Percentiles rank a stretch among this genome's conserved stretches.
Evolutionary conservation across 345 rosid species (phyloP).

Genomic region (Gynandropsis gynandra): DNA sequence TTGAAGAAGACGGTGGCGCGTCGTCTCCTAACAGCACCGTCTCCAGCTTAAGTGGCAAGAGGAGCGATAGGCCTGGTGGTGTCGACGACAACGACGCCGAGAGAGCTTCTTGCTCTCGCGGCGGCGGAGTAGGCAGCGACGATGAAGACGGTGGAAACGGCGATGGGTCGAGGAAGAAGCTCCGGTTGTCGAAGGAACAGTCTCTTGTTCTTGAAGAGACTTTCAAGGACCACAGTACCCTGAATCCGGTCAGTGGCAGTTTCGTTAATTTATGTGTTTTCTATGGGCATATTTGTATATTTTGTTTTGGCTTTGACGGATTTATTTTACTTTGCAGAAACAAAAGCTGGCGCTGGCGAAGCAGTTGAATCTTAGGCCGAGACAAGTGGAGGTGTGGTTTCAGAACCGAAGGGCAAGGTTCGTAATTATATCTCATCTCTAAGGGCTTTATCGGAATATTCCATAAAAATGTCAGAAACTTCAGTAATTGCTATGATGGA

Average conservation of each 20-base stretch:
- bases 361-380: constrained; percentile 68
- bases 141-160: constrained; percentile 77
- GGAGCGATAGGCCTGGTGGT: constrained; percentile 36
- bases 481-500: constrained; percentile 10
- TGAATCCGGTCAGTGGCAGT: constrained; percentile 77
- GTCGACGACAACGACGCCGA: constrained; percentile 55
- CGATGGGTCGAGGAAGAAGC: constrained; percentile 75
- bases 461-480: not conserved
- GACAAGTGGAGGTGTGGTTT: constrained; percentile 95
- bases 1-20: constrained; percentile 59
- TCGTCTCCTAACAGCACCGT: constrained; percentile 87
- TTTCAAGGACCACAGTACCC: constrained; percentile 84
- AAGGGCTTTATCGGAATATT: constrained; percentile 24
- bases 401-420: constrained; percentile 93
- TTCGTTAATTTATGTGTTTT: not conserved
- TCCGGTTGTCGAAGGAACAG: constrained; percentile 72
- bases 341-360: constrained; percentile 72
- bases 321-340: constrained; percentile 39
- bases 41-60: constrained; percentile 76
- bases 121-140: constrained; percentile 40
- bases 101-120: constrained; percentile 56
- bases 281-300: not conserved
- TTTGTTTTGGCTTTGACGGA: not conserved
- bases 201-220: constrained; percentile 78
- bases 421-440: not conserved